Conservation (phyloP, 2,329 filamentous ascomycete genomes). For the Ophiostoma piceae region DNA sequence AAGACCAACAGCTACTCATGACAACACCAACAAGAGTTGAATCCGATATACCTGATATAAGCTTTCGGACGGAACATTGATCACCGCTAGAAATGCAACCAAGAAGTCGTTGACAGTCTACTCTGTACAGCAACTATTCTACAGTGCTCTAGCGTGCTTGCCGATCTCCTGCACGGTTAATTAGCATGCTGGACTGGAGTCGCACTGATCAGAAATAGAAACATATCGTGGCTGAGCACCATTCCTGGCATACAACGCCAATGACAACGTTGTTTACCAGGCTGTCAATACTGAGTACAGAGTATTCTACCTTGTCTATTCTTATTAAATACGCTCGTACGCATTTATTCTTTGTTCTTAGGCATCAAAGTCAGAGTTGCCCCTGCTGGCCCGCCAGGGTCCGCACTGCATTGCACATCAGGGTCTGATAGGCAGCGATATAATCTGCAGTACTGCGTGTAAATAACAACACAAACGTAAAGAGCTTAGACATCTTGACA, state of each 20-base stretch:
- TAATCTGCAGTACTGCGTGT: not conserved
- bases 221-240: constrained; percentile 4
- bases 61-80: not conserved
- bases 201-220: constrained; percentile 4
- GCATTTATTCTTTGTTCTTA: not conserved
- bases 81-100: not conserved
- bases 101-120: not conserved
- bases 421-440: not conserved
- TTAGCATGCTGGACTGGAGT: not conserved
- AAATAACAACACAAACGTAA: not conserved
- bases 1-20: no score
- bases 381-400: not conserved
- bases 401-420: not conserved
- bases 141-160: not conserved
- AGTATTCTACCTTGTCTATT: no score
- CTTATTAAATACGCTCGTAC: no score
- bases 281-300: no score
- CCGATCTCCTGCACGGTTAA: constrained; percentile 9
- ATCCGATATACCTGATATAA: not conserved
- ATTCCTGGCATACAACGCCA: not conserved
- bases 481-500: no score
- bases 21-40: no score
- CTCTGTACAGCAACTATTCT: no score
- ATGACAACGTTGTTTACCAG: no score
- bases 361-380: not conserved